Evolutionary conservation across 1,284 basidiomycete genomes (phyloP).

Genomic region (Ustilago xerochloae): DNA sequence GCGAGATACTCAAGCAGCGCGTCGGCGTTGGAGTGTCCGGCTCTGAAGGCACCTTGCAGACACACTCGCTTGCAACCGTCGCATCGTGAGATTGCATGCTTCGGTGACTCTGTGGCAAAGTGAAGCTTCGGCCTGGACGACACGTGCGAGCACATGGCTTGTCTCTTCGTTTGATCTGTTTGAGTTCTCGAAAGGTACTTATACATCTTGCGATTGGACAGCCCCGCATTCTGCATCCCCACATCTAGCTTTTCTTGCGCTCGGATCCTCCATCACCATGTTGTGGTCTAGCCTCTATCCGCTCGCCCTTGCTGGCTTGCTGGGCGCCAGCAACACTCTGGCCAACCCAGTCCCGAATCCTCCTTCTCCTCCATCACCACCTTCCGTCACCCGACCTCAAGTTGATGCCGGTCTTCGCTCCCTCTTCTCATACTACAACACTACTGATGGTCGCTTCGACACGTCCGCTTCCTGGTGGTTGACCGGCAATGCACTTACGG

Average conservation of each 20-base stretch:
- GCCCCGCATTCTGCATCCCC: background rate
- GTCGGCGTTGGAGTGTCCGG: background rate
- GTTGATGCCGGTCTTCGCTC: conserved; percentile 13
- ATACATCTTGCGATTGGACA: background rate
- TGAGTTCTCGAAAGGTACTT: background rate
- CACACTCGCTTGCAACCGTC: too few relatives aligned
- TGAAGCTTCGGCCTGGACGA: background rate
- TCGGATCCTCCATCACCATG: background rate
- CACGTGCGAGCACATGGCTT: background rate
- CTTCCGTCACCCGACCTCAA: background rate
- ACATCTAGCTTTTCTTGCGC: too few relatives aligned
- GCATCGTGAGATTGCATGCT: background rate
- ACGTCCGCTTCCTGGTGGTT: conserved; percentile 20
- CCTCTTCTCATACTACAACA: conserved; percentile 18
- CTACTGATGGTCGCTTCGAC: conserved; percentile 20
- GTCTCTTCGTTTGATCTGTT: background rate
- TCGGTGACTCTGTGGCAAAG: background rate
- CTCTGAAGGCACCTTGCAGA: too few relatives aligned
- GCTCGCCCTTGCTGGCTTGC: conserved; percentile 4
- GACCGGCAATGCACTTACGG: conserved; percentile 15
- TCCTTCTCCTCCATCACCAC: background rate
- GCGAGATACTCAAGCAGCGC: too few relatives aligned
- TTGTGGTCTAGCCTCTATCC: conserved; percentile 8
- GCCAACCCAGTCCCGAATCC: conserved; percentile 9
- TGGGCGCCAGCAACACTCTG: background rate